Percentiles rank a stretch among this genome's conserved stretches.
phyloP scores from a whole-genome alignment of 805 yeast species.

The Ogataea nitratoaversa region DNA sequence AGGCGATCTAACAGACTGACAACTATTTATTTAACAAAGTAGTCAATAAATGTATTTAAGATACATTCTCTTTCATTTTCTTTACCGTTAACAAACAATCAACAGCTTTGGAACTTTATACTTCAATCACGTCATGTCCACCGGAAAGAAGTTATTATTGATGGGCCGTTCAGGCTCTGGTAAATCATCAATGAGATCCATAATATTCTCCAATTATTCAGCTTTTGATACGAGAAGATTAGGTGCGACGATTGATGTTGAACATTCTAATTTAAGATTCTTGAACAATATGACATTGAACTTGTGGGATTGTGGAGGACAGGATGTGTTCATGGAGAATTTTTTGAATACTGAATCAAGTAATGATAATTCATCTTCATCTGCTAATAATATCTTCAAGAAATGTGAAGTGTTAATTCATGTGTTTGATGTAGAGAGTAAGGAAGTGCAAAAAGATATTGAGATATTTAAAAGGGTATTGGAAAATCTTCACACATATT shows the following conservation, averaged over 20 bases:
- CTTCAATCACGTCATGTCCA: conserved; percentile 19
- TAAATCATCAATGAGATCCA: conserved; percentile 94
- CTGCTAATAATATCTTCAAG: conserved; percentile 86
- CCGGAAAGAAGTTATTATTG: conserved; percentile 57
- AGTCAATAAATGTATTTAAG: too few species aligned
- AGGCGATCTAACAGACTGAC: too few species aligned
- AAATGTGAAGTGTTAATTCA: conserved; percentile 95
- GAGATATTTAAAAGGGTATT: conserved; percentile 85
- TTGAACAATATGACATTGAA: conserved; percentile 93
- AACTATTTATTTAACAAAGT: too few species aligned
- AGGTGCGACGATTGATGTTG: conserved; percentile 98
- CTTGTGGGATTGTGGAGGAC: conserved; percentile 98
- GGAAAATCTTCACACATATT: conserved; percentile 72
- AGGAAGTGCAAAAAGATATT: conserved; percentile 87
- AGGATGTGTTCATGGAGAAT: conserved; percentile 93
- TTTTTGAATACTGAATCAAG: conserved; percentile 49
- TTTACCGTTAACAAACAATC: too few species aligned
- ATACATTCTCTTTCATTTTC: too few species aligned
- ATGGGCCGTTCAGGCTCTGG: conserved; percentile 98
- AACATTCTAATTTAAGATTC: conserved; percentile 89
- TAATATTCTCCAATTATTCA: conserved; percentile 90
- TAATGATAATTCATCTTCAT: conserved; percentile 26
- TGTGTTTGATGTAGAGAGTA: conserved; percentile 93
- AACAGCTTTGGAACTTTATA: too few species aligned
- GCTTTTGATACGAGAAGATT: conserved; percentile 93